phyloP scores from a whole-genome alignment of 306 rosid species.

The Pyrus pyrifolia region DNA sequence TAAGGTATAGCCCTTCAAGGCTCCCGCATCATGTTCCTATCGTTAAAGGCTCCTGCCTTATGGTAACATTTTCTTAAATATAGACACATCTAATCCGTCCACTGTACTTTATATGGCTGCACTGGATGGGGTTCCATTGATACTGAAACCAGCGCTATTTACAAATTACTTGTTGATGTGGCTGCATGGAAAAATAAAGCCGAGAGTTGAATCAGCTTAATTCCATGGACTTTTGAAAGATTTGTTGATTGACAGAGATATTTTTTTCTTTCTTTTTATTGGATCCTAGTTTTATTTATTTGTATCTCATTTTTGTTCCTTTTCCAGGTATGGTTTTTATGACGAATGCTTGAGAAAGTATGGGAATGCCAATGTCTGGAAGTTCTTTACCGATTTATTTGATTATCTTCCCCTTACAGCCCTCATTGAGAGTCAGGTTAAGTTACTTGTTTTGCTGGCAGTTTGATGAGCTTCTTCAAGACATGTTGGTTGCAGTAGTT shows the following conservation, averaged over 20 bases:
- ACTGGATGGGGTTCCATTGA: background rate
- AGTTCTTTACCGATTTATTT: conserved; percentile 81
- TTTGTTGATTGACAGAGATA: background rate
- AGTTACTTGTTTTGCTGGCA: conserved; percentile 12
- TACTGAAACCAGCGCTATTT: background rate
- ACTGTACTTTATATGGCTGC: background rate
- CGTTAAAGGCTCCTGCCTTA: background rate
- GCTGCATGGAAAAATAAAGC: background rate
- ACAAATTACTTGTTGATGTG: background rate
- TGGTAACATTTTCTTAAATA: background rate
- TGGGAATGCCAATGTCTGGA: conserved; percentile 98
- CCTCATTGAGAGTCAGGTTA: conserved; percentile 98
- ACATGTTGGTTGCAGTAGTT: background rate
- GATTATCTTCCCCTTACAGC: conserved; percentile 97
- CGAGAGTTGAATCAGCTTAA: background rate
- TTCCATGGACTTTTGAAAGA: background rate
- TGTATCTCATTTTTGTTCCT: background rate
- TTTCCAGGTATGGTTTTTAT: conserved; percentile 94
- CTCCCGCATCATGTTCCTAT: background rate
- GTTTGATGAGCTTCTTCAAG: background rate
- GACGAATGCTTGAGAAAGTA: conserved; percentile 97
- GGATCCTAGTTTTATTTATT: conserved; percentile 11
- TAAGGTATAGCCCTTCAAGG: background rate
- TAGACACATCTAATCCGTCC: background rate
- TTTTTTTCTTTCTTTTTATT: background rate